Percentiles rank a stretch among this genome's conserved stretches.
Conservation (phyloP, 2,329 filamentous ascomycete species). For the Nannizzia gypsea region DNA sequence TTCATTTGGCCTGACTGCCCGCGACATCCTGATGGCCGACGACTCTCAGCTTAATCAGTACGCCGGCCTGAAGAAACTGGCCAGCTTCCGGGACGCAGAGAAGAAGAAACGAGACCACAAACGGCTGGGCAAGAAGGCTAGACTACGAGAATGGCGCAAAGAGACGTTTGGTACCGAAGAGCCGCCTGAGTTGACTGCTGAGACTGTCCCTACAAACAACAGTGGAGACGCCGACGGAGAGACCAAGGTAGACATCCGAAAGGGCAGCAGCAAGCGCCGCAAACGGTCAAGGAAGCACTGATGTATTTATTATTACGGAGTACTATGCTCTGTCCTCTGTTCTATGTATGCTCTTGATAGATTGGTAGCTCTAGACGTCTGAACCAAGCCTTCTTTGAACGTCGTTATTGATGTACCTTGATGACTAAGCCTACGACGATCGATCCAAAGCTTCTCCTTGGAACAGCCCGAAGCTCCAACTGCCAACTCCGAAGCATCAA, state of each 20-base stretch:
- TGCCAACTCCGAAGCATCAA: not conserved
- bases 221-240: conserved; percentile 8
- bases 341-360: too few species aligned
- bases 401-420: too few species aligned
- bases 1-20: conserved; percentile 75
- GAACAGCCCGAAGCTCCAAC: not conserved
- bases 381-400: too few species aligned
- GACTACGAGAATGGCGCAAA: conserved; percentile 73
- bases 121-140: conserved; percentile 80
- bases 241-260: conserved; percentile 31
- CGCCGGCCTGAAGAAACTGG: conserved; percentile 88
- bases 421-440: not conserved
- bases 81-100: conserved; percentile 72
- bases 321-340: not conserved
- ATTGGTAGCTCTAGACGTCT: too few species aligned
- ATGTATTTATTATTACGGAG: not conserved
- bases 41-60: conserved; percentile 81
- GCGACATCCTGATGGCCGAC: conserved; percentile 82
- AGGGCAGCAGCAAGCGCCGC: conserved; percentile 31
- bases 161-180: conserved; percentile 54
- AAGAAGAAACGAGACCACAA: conserved; percentile 87
- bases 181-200: conserved; percentile 18
- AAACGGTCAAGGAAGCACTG: conserved; percentile 36
- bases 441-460: not conserved
- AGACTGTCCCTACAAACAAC: conserved; percentile 4